Conservation (phyloP, 1,284 basidiomycete species). For the Trametes polyzona region DNA sequence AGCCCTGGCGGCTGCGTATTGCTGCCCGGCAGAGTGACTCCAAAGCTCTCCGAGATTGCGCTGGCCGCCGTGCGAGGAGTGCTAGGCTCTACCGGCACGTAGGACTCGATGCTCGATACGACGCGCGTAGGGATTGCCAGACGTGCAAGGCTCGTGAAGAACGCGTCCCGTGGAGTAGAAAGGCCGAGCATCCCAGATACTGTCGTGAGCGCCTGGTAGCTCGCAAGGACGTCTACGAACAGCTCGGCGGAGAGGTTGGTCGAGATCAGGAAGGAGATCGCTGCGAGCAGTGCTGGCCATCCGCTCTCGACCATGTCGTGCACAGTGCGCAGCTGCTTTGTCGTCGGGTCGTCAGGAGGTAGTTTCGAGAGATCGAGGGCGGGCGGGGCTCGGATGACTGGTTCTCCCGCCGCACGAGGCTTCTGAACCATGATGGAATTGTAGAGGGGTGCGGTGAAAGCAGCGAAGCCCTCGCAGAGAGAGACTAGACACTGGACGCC, state of each 20-base stretch:
- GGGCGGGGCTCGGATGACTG: conserved; percentile 71
- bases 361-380: conserved; percentile 69
- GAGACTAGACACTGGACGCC: conserved; percentile 88
- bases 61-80: conserved; percentile 62
- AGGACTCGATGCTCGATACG: conserved; percentile 81
- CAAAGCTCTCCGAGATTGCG: conserved; percentile 75
- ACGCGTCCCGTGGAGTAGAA: conserved; percentile 88
- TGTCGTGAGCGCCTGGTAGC: conserved; percentile 84
- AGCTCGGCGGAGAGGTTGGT: conserved; percentile 89
- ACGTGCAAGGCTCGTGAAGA: conserved; percentile 86
- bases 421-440: conserved; percentile 67
- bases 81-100: conserved; percentile 55
- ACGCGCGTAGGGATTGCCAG: conserved; percentile 89
- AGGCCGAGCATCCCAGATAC: conserved; percentile 90
- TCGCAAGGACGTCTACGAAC: conserved; percentile 82
- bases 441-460: conserved; percentile 73
- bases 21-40: conserved; percentile 48
- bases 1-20: conserved; percentile 66
- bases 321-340: conserved; percentile 61
- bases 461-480: conserved; percentile 86
- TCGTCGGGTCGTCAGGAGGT: conserved; percentile 57
- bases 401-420: conserved; percentile 67
- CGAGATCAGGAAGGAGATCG: conserved; percentile 85
- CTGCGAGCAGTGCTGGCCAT: conserved; percentile 90
- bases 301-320: conserved; percentile 82